Percentiles rank a stretch among this genome's conserved stretches.
Conservation (phyloP, 768 basidiomycete species). For the Candolleomyces eurysporus region DNA sequence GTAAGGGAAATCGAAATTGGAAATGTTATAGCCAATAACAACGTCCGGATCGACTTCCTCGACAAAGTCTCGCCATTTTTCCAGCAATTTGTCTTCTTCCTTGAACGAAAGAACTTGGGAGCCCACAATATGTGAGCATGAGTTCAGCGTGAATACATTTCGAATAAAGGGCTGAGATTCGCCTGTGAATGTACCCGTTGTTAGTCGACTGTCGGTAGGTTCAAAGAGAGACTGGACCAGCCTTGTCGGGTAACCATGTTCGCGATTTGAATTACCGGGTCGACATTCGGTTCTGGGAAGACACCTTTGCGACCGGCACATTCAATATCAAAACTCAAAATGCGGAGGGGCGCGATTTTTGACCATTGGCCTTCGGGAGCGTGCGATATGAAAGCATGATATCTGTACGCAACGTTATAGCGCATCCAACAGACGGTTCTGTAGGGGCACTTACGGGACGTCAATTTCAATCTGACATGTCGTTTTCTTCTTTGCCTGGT, state of each 20-base stretch:
- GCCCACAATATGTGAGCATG: slow-evolving; percentile 95
- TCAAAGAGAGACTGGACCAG: slow-evolving; percentile 24
- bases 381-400: slow-evolving; percentile 85
- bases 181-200: slow-evolving; percentile 44
- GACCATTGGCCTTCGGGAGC: slow-evolving; percentile 91
- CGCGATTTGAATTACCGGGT: slow-evolving; percentile 98
- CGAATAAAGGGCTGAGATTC: slow-evolving; percentile 92
- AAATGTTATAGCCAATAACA: slow-evolving; percentile 93
- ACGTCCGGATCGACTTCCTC: slow-evolving; percentile 92
- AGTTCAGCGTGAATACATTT: slow-evolving; percentile 94
- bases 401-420: slow-evolving; percentile 44
- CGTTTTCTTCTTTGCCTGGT: slow-evolving; percentile 62
- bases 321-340: slow-evolving; percentile 98
- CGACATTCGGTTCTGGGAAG: slow-evolving; percentile 86
- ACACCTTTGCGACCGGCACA: slow-evolving; percentile 97
- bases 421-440: background rate
- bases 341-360: slow-evolving; percentile 86
- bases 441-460: slow-evolving; percentile 51
- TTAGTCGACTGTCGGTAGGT: background rate
- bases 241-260: slow-evolving; percentile 99
- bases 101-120: slow-evolving; percentile 88
- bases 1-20: slow-evolving; percentile 96
- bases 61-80: slow-evolving; percentile 88
- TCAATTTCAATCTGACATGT: slow-evolving; percentile 87
- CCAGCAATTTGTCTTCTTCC: slow-evolving; percentile 71